phyloP scores from a whole-genome alignment of 2,329 filamentous ascomycete species.

The Emergomyces pasteurianus region DNA sequence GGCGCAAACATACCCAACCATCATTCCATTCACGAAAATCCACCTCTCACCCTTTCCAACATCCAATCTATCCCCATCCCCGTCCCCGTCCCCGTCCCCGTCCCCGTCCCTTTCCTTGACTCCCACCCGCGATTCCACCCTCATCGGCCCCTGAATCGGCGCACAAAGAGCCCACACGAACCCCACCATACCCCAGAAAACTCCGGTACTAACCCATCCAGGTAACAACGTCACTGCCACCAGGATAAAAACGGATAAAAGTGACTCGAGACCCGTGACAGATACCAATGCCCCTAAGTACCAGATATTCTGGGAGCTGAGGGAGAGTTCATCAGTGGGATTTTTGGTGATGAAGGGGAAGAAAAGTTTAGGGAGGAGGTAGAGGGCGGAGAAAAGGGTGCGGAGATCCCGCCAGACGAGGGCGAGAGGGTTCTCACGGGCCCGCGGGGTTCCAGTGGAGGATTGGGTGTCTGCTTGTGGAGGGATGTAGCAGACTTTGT shows the following conservation, averaged over 20 bases:
- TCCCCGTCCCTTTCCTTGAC: neutral
- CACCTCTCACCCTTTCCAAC: constrained; percentile 6
- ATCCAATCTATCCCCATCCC: too few relatives aligned
- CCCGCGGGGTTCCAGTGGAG: constrained; percentile 7
- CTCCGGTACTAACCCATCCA: constrained; percentile 5
- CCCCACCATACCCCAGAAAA: constrained; percentile 1
- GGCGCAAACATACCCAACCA: constrained; percentile 8
- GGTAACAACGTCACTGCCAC: constrained; percentile 4
- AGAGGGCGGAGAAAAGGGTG: constrained; percentile 5
- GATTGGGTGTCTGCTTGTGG: constrained; percentile 7
- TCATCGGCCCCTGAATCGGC: constrained; percentile 6
- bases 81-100: neutral
- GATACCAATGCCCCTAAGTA: constrained; percentile 5
- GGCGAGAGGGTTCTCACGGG: constrained; percentile 8
- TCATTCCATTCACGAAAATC: constrained; percentile 12
- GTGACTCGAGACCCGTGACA: constrained; percentile 3
- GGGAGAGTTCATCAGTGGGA: constrained; percentile 8
- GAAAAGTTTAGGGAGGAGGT: constrained; percentile 8
- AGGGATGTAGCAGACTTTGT: constrained; percentile 7
- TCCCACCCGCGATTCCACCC: constrained; percentile 1
- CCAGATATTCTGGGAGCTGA: constrained; percentile 2
- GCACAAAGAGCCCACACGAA: constrained; percentile 5
- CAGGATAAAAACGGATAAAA: constrained; percentile 2
- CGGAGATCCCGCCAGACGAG: constrained; percentile 7
- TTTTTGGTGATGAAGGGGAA: constrained; percentile 1